These are phyloP conservation scores for Penicillium daleae DNA, from an alignment of 495 filamentous ascomycete genomes.

Conservation along the genomic window DNA sequence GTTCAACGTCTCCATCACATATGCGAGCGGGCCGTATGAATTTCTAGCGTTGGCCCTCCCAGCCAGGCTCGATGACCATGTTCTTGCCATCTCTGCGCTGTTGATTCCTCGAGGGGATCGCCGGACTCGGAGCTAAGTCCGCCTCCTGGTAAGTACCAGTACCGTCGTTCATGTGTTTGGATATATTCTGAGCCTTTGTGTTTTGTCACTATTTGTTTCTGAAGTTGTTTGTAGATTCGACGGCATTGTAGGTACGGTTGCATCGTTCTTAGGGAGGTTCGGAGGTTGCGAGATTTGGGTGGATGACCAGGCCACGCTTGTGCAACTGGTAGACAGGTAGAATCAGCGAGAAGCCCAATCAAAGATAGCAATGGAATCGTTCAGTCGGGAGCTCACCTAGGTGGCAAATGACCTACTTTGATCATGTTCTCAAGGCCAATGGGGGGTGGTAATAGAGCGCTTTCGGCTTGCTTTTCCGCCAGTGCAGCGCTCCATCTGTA, in stretches of 20 bases:
- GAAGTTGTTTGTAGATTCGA: slow-evolving; percentile 38
- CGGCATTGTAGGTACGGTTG: slow-evolving; percentile 43
- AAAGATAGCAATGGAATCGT: neutral
- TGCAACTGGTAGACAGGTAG: neutral
- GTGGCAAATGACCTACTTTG: slow-evolving; percentile 14
- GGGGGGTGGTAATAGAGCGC: slow-evolving; percentile 2
- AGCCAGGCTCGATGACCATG: slow-evolving; percentile 22
- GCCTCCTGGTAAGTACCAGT: slow-evolving; percentile 18
- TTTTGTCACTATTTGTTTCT: slow-evolving; percentile 33
- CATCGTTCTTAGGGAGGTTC: slow-evolving; percentile 23
- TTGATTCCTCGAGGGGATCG: slow-evolving; percentile 10
- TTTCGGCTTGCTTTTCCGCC: slow-evolving; percentile 19
- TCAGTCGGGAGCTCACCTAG: neutral
- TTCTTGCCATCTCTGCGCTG: slow-evolving; percentile 13
- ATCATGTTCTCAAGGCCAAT: slow-evolving; percentile 2
- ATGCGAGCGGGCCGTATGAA: slow-evolving; percentile 17
- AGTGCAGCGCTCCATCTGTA: slow-evolving; percentile 7
- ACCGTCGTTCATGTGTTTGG: slow-evolving; percentile 24
- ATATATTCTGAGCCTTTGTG: slow-evolving; percentile 17
- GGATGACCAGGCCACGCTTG: neutral
- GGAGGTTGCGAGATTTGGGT: neutral
- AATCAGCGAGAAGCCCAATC: neutral
- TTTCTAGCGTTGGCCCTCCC: slow-evolving; percentile 15
- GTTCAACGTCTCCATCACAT: slow-evolving; percentile 20
- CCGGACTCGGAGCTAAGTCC: slow-evolving; percentile 13